Base-by-base conservation (phyloP, 2,329 filamentous ascomycete genomes). In the Colletotrichum navitas region DNA sequence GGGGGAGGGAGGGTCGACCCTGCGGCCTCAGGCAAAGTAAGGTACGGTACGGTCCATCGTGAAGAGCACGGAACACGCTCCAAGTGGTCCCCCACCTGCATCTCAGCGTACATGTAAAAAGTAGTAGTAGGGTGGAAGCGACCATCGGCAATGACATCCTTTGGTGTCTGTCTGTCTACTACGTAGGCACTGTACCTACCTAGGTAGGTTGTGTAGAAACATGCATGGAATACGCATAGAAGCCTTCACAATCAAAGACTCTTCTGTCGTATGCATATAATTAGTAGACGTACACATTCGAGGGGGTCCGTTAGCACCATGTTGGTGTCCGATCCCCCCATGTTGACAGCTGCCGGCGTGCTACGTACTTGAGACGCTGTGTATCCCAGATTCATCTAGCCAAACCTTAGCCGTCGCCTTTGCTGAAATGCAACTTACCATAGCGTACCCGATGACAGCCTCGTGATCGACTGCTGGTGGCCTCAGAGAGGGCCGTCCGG, bases 221-320 rank as follows among this genome's bases (percentile, higher is more conserved):
- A 26, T 54, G 68, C 65, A 71, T 71, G 59, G 68, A 71, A 71
- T 54, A 68, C 49, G 68, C 52, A 47, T 68, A 47, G 68, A 71
- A 71, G 68, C 65, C 45, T 18, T 14, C 32, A 6, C 21, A 11
- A 36, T 32, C 47, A 16, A 34, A 49, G 43, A 11, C 58, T 62
- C 47, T 41, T 56, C 49, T 49, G 14, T 58, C 39, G 26, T 34
- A 51, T 49, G 41, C 11, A 18, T 4, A 24, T 21, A 43, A 21
- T 8, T 21, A 45, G 43, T 18, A 10, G 18, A n/a, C 3, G 5
- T 47, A 4, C 45, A 12, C n/a, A 58, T 41, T 26, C 34, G 3
- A 58, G 6, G 21, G 34, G 34, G n/a, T 3, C 49, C 26, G 26
- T 29, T 29, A 26, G 49, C 26, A 59, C 52, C 24, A 60, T 45